Conservation (phyloP, 305 asterid species). For the Fraxinus angustifolia region DNA sequence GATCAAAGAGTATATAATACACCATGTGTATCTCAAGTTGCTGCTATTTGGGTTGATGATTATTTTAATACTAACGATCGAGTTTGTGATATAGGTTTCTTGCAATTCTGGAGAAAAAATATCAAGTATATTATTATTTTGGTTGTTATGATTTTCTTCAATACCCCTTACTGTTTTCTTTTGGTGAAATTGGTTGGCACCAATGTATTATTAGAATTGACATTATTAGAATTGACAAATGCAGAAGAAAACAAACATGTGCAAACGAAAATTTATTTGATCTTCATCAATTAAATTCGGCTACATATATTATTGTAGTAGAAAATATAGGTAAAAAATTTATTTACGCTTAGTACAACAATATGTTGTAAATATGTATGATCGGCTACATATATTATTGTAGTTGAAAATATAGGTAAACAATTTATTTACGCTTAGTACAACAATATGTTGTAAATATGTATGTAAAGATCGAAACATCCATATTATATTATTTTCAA, state of each 20-base stretch:
- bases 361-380: no score
- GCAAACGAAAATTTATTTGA: neutral
- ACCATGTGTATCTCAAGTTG: neutral
- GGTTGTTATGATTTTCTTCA: neutral
- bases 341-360: neutral
- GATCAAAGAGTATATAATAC: neutral
- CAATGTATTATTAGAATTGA: neutral
- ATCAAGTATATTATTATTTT: neutral
- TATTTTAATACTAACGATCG: neutral
- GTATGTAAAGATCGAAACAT: no score
- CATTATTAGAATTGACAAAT: neutral
- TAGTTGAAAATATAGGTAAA: no score
- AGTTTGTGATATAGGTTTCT: neutral
- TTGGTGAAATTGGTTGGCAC: neutral
- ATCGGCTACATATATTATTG: no score
- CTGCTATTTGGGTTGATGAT: neutral
- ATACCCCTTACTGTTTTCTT: neutral
- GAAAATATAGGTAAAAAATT: no score
- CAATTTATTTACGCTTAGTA: no score
- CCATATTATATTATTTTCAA: no score
- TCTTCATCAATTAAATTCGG: neutral
- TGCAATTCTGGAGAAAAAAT: neutral
- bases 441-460: neutral
- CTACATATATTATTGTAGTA: no score
- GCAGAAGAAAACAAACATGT: neutral